Base-by-base conservation (phyloP, 179 eudicot species). In the Drosera spatulata region DNA sequence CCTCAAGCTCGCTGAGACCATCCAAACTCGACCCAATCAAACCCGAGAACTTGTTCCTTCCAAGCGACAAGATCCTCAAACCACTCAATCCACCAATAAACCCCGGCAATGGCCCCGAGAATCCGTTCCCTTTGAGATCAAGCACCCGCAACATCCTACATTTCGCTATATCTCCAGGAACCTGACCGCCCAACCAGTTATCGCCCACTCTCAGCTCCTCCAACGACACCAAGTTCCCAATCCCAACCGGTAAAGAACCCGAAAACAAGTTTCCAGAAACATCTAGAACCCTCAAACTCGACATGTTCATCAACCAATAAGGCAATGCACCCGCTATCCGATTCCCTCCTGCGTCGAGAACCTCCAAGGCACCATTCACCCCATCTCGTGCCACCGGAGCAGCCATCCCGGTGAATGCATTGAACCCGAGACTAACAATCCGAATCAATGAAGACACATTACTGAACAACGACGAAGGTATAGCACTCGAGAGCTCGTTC, bases 201-300 rank as follows among this genome's bases (percentile, higher is more conserved):
- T 84, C 84, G 2, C 79, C 91, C 56, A 82, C 55, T 10, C 74
- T 86, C 55, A 88, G 51, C 61, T 78, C 86, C 62, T 77, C 71
- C 67, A 88, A 69, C 12, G 54, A 72, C 42, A 40, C 45, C 12
- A 86, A 66, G 42, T 73, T 75, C 2, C 86, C 75, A 44, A 86
- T 62, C 33, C 61, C 83, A 3, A 4, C 57, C 4, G 80, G 79
- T 7, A 88, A 53, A 0, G 8, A 6, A 10, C 95, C 95, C 0
- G 73, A 58, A 47, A 86, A 75, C 11, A 65, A 53, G 67, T 86
- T 88, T 13, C 80, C 77, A 38, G 91, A 84, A 3, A 86, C 39
- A 71, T 88, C 95, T 49, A 88, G 48, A 6, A 43, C 22, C 45
- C 58, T 71, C 41, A 88, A 61, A 4, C 76, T 68, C 2, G 65